Conservation (phyloP, 805 yeast genomes). For the Candida wancherniae region DNA sequence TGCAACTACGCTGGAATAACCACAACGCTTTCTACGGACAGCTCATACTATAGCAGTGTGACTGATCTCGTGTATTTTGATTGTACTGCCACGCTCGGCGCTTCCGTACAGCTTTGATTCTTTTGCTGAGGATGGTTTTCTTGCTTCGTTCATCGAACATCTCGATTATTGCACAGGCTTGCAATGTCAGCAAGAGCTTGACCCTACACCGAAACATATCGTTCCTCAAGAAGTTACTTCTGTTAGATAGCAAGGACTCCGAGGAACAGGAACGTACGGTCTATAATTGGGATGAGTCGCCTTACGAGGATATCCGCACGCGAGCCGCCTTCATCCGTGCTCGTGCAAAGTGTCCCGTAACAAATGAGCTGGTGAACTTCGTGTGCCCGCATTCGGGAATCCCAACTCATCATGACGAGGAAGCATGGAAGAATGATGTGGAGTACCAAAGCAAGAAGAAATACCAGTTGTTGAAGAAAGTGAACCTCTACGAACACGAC, state of each 20-base stretch:
- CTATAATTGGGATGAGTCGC: constrained; percentile 87
- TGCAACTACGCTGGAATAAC: no score
- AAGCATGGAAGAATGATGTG: constrained; percentile 81
- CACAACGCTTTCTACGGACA: no score
- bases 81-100: no score
- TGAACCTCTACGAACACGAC: constrained; percentile 91
- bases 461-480: constrained; percentile 76
- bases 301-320: constrained; percentile 79
- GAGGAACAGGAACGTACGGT: constrained; percentile 27
- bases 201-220: constrained; percentile 21
- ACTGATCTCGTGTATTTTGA: no score
- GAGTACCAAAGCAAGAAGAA: constrained; percentile 63
- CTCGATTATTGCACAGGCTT: no score
- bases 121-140: no score
- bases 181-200: constrained; percentile 3
- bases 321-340: constrained; percentile 89
- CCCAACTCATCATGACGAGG: constrained; percentile 89
- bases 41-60: no score
- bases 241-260: constrained; percentile 27
- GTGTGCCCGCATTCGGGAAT: constrained; percentile 94
- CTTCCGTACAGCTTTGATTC: no score
- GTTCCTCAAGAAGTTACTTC: constrained; percentile 35
- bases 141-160: no score
- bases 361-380: constrained; percentile 70
- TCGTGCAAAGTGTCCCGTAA: constrained; percentile 86